Base-by-base conservation (phyloP, 2,329 filamentous ascomycete species). In the Xylaria sp. region DNA sequence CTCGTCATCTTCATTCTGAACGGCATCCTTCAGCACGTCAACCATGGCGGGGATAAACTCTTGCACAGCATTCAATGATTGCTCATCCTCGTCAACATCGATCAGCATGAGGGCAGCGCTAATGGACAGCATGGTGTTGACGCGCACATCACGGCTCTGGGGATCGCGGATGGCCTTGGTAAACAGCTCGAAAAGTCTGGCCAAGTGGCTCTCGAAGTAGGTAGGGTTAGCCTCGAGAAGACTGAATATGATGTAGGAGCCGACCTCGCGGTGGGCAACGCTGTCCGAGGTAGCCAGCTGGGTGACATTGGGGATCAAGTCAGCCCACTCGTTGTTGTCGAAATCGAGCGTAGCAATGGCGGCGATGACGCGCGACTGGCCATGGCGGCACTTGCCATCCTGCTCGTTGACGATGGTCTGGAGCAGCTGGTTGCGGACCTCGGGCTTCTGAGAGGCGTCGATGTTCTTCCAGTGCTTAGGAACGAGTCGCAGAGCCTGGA, bases 111-210 rank as follows among this genome's bases (percentile, higher is more conserved):
- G 91, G 76, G 97, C 87, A 78, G 94, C 92, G 77, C 94, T 94
- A 70, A 98, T 88, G 70, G 94, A 94, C 78, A 97, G 89, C 82
- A 98, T 91, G 39, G 96, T 97, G 86, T 98, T 98, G 84, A 97
- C 90, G 76, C 94, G 91, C 66, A 99, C 96, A 80, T 98, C 94
- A 71, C 92, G 89, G 81, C 94, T 98, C 82, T 97, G 91, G 1
- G 93, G 90, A 78, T 98, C 96, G 77, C 92, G 90, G 77, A 99
- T 96, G 57, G 94, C 97, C 80, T 91, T 91, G 81, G 86, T 86
- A 84, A 98, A 97, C 32, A 98, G 86, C 76, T 88, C 86, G 77
- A 98, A 93, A 69, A 98, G 89, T 78, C 93, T 90, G 68, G 87
- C 82, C 76, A 94, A 89, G 82, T 96, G 92, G 77, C 94, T 92